These are phyloP conservation scores for Crithidia sp. DNA, from an alignment of 208 protist species.

Conservation along the genomic window DNA sequence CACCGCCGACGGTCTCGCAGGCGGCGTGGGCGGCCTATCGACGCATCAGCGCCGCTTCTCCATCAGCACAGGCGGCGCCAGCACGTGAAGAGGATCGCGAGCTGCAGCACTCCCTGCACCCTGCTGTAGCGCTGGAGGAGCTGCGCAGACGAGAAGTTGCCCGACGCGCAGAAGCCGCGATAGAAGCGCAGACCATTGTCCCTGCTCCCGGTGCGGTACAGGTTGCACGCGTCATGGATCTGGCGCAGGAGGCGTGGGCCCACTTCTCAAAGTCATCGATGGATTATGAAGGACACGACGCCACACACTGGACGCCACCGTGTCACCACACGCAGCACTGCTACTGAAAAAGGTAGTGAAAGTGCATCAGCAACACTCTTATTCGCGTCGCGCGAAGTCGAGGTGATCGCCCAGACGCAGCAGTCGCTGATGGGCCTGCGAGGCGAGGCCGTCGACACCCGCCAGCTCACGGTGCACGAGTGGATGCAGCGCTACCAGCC, in stretches of 20 bases:
- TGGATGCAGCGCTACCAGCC: constrained; percentile 34
- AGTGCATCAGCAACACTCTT: not conserved
- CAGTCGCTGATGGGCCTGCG: constrained; percentile 12
- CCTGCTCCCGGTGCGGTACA: constrained; percentile 8
- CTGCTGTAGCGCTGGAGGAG: constrained; percentile 41
- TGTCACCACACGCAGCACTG: not conserved
- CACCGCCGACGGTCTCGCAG: constrained; percentile 19
- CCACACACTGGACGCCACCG: not conserved
- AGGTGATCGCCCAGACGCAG: constrained; percentile 14
- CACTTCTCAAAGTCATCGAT: not conserved
- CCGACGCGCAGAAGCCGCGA: not conserved
- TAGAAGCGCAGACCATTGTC: not conserved
- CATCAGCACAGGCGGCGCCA: too few species aligned
- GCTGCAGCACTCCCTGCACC: constrained; percentile 12
- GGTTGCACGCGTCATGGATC: constrained; percentile 1
- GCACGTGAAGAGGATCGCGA: too few species aligned
- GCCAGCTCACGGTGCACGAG: constrained; percentile 14
- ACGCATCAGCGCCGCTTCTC: too few species aligned
- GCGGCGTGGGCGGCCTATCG: constrained; percentile 26
- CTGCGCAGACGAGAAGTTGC: constrained; percentile 19
- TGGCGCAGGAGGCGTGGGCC: constrained; percentile 22
- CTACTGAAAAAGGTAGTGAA: not conserved
- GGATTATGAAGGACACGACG: not conserved
- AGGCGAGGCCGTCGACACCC: constrained; percentile 21
- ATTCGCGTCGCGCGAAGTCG: not conserved